Base-by-base conservation (phyloP, 441 rosid species). In the Arabidopsis lyrata region DNA sequence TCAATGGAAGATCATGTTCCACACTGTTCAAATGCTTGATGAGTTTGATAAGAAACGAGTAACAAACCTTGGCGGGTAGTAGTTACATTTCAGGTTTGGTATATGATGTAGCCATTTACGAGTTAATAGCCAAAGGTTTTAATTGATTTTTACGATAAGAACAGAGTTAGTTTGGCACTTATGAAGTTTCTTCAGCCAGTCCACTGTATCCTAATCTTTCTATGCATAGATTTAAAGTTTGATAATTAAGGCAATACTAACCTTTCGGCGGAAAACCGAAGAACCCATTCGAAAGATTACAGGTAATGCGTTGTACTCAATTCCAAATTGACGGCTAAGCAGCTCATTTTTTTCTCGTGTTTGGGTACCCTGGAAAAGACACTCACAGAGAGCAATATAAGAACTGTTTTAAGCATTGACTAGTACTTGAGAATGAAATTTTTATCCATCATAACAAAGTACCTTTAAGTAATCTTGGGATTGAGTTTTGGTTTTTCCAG, bases 381-480 rank as follows among this genome's bases (percentile, higher is more conserved):
- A 34, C 39, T 29, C 20, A 44, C 50, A 41, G 48, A 24, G 29
- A 61, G 10, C 14, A 68, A 16, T 20, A 35, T 61, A 24, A 75
- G 52, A 75, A 63, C 53, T 47, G 29, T 27, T 36, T 52, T 24
- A 44, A 32, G n/a, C 42, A 62, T 15, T 27, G 67, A 45, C 50
- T 62, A 62, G 50, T 41, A 22, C 24, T 22, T 13, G 24, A 42
- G 66, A 39, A 42, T 6, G 4, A 12, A 18, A 18, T 14, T 2
- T 59, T 39, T 16, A 1, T 24, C 32, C 52, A 49, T 18, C 8
- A 42, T 44, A 22, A 45, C 55, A 36, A 38, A 69, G 24, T 42
- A 92, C 99, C 97, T 89, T 95, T 65, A 90, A 77, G 77, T 65
- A 78, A 55, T 68, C 79, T 73, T 95, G 97, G 57, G 97, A 93